A percentile compares a stretch with the other conserved stretches of the same genome.
Conservation (phyloP, 257 asterid genomes). For the Avicennia marina region DNA sequence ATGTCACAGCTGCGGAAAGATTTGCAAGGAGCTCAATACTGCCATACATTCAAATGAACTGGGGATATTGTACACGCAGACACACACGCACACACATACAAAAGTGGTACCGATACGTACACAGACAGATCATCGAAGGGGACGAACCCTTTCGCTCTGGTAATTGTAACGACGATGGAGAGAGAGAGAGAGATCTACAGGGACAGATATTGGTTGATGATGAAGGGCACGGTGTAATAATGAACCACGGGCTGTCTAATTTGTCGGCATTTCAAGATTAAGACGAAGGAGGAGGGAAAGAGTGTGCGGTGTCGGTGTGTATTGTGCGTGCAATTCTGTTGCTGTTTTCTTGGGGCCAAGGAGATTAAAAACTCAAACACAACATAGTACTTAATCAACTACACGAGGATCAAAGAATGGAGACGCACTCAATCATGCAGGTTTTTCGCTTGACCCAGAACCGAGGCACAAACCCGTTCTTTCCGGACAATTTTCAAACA, state of each 20-base stretch:
- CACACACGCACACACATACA: not conserved
- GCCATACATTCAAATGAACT: not conserved
- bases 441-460: conserved; percentile 5
- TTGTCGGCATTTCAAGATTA: conserved; percentile 4
- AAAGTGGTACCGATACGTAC: not conserved
- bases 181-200: conserved; percentile 1
- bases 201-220: not conserved
- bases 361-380: not conserved
- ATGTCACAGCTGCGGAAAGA: not conserved
- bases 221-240: not conserved
- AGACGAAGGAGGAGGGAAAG: not conserved
- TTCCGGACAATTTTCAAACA: no score
- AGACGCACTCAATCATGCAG: conserved; percentile 10
- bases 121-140: not conserved
- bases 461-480: not conserved
- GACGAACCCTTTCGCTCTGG: conserved; percentile 6
- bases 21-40: conserved; percentile 2
- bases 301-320: not conserved
- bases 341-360: not conserved
- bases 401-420: not conserved
- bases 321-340: not conserved
- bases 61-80: not conserved
- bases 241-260: conserved; percentile 3
- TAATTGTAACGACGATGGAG: conserved; percentile 2
- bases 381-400: not conserved